A percentile compares a stretch with the other conserved stretches of the same genome.
Evolutionary conservation across 1,284 basidiomycete genomes (phyloP).

Genomic region (Psilocybe mexicana): DNA sequence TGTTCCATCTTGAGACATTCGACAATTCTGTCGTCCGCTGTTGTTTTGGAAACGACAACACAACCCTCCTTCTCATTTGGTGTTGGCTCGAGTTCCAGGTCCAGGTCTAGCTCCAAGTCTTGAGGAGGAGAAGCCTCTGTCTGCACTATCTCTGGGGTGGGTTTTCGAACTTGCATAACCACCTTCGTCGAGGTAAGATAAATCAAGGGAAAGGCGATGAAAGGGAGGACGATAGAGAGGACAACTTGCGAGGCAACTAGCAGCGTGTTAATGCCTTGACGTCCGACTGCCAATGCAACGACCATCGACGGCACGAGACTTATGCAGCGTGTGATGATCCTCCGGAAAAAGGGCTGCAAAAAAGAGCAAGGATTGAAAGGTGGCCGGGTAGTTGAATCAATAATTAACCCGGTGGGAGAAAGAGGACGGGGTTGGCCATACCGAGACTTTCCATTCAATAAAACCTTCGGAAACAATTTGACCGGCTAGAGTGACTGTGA

Average conservation of each 20-base stretch:
- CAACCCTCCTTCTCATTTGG: background rate
- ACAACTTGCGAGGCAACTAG: conserved; percentile 80
- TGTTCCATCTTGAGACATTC: conserved; percentile 9
- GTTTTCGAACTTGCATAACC: conserved; percentile 50
- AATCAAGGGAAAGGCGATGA: conserved; percentile 70
- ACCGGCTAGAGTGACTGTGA: conserved; percentile 83
- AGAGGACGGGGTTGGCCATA: conserved; percentile 33
- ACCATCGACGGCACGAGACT: conserved; percentile 73
- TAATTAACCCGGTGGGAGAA: conserved; percentile 1
- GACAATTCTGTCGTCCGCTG: conserved; percentile 5
- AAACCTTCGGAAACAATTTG: conserved; percentile 86
- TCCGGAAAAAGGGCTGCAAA: conserved; percentile 64
- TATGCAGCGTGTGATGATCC: conserved; percentile 73
- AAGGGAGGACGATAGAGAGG: conserved; percentile 77
- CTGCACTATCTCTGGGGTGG: conserved; percentile 8
- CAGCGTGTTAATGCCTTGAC: conserved; percentile 68
- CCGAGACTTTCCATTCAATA: conserved; percentile 77
- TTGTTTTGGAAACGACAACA: conserved; percentile 3
- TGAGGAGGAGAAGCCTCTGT: background rate
- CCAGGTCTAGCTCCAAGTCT: background rate
- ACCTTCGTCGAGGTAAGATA: conserved; percentile 59
- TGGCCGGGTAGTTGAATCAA: conserved; percentile 5
- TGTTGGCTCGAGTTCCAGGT: background rate
- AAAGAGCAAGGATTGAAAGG: background rate
- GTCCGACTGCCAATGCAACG: conserved; percentile 69